phyloP scores from a whole-genome alignment of 1,284 basidiomycete genomes.

The Cystobasidium slooffiae region DNA sequence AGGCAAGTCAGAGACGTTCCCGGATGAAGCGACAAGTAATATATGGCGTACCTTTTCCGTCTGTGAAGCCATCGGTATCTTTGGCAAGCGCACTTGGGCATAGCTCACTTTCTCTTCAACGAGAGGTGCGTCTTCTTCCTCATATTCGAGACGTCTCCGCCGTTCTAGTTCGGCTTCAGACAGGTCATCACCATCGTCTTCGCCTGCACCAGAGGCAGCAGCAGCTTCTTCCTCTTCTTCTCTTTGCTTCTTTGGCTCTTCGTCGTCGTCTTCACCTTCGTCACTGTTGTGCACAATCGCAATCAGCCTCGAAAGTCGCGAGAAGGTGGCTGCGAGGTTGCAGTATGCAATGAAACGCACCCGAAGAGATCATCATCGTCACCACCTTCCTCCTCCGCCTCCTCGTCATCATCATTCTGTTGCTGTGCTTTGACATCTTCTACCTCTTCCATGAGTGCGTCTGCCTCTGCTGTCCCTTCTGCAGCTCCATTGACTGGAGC shows the following conservation, averaged over 20 bases:
- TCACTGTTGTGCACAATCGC: neutral
- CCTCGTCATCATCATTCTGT: constrained; percentile 5
- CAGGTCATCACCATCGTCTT: constrained; percentile 66
- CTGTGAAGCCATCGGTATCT: constrained; percentile 72
- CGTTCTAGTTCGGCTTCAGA: constrained; percentile 70
- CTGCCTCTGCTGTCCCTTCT: constrained; percentile 14
- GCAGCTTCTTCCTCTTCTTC: neutral
- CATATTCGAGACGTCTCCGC: constrained; percentile 75
- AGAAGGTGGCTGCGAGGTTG: neutral
- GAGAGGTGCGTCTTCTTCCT: constrained; percentile 70
- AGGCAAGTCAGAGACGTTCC: neutral
- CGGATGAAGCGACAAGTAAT: neutral
- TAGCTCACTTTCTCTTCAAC: constrained; percentile 65
- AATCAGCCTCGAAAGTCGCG: constrained; percentile 2
- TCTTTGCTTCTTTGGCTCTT: constrained; percentile 2
- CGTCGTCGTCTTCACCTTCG: constrained; percentile 38
- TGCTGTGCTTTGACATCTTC: constrained; percentile 26
- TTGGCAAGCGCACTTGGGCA: constrained; percentile 74
- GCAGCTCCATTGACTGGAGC: constrained; percentile 27
- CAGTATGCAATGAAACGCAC: constrained; percentile 8
- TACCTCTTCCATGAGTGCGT: constrained; percentile 26
- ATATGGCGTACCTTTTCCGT: constrained; percentile 68
- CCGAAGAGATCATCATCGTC: constrained; percentile 40
- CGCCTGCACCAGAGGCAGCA: neutral
- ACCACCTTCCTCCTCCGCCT: constrained; percentile 4